Evolutionary conservation across 2,329 filamentous ascomycete species (phyloP), one percentile per base, ranked within the genome.

Genomic region (Fusarium pininemorale): DNA sequence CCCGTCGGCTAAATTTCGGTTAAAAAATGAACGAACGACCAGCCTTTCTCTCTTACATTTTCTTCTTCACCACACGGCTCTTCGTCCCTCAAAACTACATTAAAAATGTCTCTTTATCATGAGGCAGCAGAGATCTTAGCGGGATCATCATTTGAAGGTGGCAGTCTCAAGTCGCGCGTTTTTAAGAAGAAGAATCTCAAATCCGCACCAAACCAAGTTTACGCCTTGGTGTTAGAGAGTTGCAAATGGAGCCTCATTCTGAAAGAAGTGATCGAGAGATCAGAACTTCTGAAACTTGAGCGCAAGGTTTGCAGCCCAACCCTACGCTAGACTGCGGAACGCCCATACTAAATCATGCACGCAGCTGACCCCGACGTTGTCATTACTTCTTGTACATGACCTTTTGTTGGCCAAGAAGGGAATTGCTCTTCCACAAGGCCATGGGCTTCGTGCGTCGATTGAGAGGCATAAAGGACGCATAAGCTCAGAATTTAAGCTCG

Each of bases 211-310:
- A 91, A 92, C 16, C 94, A 97, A 80, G 86, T 98, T 13, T 98
- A 96, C 81, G 96, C 96, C 14, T 86, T 99, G 41, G 92, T 95
- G 28, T 89, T 92, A 28, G 95, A 98, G 83, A 91, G 94, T 3
- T 91, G 93, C 75, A 98, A 98, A 90, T 98, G 96, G 94, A 96
- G 95, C 77, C 81, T 86, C 7, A 87, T 98, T 6, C 84, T 99
- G 54, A 94, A 94, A 78, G 95, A 98, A 79, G 92, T 98, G n/a
- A 90, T 99, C 79, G 94, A 98, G 76, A 90, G 88, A 74, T 89
- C 94, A 3, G 92, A 90, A 7, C 84, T 98, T 41, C 84, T 98
- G 41, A 88, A 88, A n/a, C 84, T 91, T 15, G 96, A 99, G 85
- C 92, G 90, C 73, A 98, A 97, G 90, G 95, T 96, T 81, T 75